These are phyloP conservation scores for Tricharina praecox DNA, from an alignment of 495 filamentous ascomycete species.

Conservation along the genomic window DNA sequence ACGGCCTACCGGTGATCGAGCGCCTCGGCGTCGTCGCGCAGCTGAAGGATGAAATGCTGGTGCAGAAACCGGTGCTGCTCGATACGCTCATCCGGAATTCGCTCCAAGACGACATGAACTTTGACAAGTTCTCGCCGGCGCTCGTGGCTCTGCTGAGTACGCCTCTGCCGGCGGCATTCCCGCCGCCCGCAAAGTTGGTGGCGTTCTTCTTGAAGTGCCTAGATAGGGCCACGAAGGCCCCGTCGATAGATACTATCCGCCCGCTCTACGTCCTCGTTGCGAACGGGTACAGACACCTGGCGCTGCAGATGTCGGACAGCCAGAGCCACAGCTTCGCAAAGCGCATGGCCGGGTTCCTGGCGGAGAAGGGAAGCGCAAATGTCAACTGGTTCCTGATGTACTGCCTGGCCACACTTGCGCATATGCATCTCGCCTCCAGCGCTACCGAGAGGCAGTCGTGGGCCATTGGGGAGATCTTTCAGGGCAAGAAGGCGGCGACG, in stretches of 20 bases:
- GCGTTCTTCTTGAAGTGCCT: conserved; percentile 18
- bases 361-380: conserved; percentile 2
- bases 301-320: conserved; percentile 14
- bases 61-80: conserved; percentile 12
- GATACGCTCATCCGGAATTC: conserved; percentile 21
- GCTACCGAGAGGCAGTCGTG: conserved; percentile 6
- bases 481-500: conserved; percentile 20
- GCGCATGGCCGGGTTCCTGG: conserved; percentile 20
- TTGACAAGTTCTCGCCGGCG: conserved; percentile 24
- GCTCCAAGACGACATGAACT: conserved; percentile 23
- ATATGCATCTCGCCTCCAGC: conserved; percentile 3
- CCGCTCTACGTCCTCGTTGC: conserved; percentile 22
- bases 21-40: conserved; percentile 9
- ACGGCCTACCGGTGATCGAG: conserved; percentile 20
- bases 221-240: conserved; percentile 20
- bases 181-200: conserved; percentile 18
- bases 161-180: conserved; percentile 18
- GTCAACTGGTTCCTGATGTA: conserved; percentile 16
- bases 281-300: conserved; percentile 21
- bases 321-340: conserved; percentile 18
- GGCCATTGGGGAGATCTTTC: conserved; percentile 12
- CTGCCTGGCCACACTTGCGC: conserved; percentile 16
- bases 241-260: conserved; percentile 14
- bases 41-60: conserved; percentile 16
- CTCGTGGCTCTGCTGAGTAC: conserved; percentile 22